phyloP scores from a whole-genome alignment of 352 stramenopile genomes.

The Aphanomyces stellatus region DNA sequence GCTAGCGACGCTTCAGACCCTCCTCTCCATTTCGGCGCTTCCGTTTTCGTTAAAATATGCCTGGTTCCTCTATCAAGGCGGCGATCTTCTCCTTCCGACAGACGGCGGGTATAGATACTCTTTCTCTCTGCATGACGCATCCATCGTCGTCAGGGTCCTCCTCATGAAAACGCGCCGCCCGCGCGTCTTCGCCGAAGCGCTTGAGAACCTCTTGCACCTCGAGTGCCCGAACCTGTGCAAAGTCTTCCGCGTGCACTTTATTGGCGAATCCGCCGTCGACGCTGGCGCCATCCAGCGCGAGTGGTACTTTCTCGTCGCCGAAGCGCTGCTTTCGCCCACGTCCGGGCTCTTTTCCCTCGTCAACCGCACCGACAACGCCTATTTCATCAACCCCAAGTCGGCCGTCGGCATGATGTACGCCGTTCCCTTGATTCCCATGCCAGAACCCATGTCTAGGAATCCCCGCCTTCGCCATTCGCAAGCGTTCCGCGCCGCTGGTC shows the following conservation, averaged over 20 bases:
- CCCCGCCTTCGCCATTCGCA: conserved; percentile 29
- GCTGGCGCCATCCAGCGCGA: conserved; percentile 64
- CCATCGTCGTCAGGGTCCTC: conserved; percentile 29
- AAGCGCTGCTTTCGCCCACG: conserved; percentile 64
- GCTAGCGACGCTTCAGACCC: background rate
- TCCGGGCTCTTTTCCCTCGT: conserved; percentile 70
- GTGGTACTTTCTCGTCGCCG: conserved; percentile 51
- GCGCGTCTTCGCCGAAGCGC: conserved; percentile 67
- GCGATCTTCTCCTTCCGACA: background rate
- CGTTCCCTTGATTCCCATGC: background rate
- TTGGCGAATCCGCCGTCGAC: conserved; percentile 70
- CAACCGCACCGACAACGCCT: conserved; percentile 54
- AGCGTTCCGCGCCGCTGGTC: conserved; percentile 53
- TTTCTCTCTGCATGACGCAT: background rate
- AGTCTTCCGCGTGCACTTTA: conserved; percentile 79
- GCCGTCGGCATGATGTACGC: conserved; percentile 22
- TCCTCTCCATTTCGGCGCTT: background rate
- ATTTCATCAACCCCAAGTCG: conserved; percentile 70
- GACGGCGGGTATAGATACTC: background rate
- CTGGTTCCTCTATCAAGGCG: background rate
- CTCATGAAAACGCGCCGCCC: conserved; percentile 67
- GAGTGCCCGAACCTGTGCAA: conserved; percentile 70
- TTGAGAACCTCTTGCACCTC: conserved; percentile 73
- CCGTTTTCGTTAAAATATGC: background rate
- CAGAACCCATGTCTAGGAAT: background rate